Evolutionary conservation across 2,329 filamentous ascomycete species (phyloP), one percentile per base, ranked within the genome.

Genomic region (Aspergillus puulaauensis): DNA sequence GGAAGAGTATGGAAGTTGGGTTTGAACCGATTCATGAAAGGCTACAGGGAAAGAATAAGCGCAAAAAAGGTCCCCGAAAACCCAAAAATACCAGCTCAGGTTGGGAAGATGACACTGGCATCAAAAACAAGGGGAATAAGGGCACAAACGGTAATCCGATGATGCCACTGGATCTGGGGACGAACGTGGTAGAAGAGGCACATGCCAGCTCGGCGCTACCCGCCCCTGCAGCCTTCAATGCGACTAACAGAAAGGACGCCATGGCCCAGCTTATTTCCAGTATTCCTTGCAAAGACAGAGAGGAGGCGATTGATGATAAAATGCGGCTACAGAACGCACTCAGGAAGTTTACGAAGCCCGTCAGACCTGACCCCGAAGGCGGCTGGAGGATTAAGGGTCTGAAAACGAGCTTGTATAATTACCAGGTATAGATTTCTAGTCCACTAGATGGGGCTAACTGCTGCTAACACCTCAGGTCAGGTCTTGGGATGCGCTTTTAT

Each of bases 361-460:
- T 71, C 0, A 70, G 52, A 53, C 57, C 59, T 23, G 68, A 76
- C 47, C 67, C 67, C 2, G 56, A 68, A 14, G 68, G 68, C 0
- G 68, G 66, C 1, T 78, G 73, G 71, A 64, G 58, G 24, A 65
- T 74, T 3, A 63, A 61, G 27, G 68, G 70, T 2, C 66, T 77
- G 57, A 66, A 66, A 11, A 70, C 70, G 2, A 69, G 68, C 19
- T 54, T 77, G 4, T 72, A 69, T 41, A 64, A 73, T 54, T 70
- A 75, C 54, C 75, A 77, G 66, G 71, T 72, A 54, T 17, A 61
- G 27, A 11, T 31, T 11, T 1, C 3, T 11, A 24, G 6, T 9
- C 8, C 8, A 6, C 43, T 8, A 6, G n/a, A 12, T n/a, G 14
- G 44, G 8, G 1, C 14, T 35, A n/a, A 43, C 21, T 8, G 17